Evolutionary conservation across 345 rosid genomes (phyloP).

Genomic region (Erysimum cheiranthoides): DNA sequence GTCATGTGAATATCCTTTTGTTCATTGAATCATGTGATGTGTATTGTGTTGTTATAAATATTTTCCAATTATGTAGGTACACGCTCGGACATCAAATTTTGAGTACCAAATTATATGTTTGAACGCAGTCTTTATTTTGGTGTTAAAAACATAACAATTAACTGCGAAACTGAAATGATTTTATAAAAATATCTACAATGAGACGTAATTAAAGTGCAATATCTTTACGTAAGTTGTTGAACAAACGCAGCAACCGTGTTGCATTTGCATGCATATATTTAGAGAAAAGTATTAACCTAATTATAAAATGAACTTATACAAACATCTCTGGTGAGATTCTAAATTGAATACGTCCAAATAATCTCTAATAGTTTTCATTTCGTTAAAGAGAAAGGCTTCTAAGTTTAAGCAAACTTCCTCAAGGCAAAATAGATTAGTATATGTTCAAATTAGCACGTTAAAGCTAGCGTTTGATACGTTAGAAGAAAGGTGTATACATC

Average conservation of each 20-base stretch:
- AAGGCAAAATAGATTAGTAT: background rate
- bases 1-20: background rate
- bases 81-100: background rate
- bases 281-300: background rate
- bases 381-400: background rate
- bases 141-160: background rate
- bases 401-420: background rate
- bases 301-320: constrained; percentile 4
- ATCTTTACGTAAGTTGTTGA: background rate
- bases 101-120: background rate
- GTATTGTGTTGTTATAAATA: background rate
- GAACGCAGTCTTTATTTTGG: background rate
- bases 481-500: background rate
- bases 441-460: constrained; percentile 14
- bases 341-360: background rate
- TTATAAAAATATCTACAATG: background rate
- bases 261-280: background rate
- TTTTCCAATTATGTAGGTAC: background rate
- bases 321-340: background rate
- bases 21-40: background rate
- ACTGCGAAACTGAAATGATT: background rate
- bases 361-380: background rate
- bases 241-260: background rate
- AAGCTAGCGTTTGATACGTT: constrained; percentile 7
- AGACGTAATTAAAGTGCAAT: background rate